Evolutionary conservation across 2,329 filamentous ascomycete species (phyloP), one percentile per base, ranked within the genome.

Genomic region (Capronia americana): DNA sequence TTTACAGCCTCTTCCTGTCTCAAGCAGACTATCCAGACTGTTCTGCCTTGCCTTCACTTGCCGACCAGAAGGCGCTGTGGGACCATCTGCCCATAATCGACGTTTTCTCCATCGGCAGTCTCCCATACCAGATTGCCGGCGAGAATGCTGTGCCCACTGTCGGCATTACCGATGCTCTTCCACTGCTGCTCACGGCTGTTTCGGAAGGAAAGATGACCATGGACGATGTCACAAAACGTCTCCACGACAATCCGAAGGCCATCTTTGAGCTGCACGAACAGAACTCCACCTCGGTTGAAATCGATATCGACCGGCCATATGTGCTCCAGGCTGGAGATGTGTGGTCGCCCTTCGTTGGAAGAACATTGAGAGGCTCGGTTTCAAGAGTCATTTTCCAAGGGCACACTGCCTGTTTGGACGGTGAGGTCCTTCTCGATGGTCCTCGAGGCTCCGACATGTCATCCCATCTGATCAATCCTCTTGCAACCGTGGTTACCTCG

Each of bases 221-320:
- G 41, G 90, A 93, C 34, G 90, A 93, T 74, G 85, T 93, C 76
- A 89, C 87, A 75, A 76, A 80, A 63, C 87, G 89, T 50, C 84
- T 93, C 55, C 90, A 93, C 76, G 88, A 92, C 75, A 93, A 92
- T 76, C 91, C 91, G 2, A 91, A 90, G 81, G 86, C 86, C 75
- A 93, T 93, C 73, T 93, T 93, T 72, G 90, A 93, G 80, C 85
- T 93, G 58, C 91, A 93, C 71, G 91, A 93, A 72, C 91, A 93
- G 78, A 79, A 85, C n/a, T 88, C 88, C 65, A 88, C 89, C 44
- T 87, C 86, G 4, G 84, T 93, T 41, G 91, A 93, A 80, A 85
- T 92, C 24, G 91, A 93, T 78, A 83, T 93, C 72, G 90, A 92
- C 75, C 87, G 91, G 53, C 85, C 88, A 1, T 91, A 90, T 77